These are phyloP conservation scores for Lepiota venenata DNA, from an alignment of 768 basidiomycete genomes.

Conservation along the genomic window DNA sequence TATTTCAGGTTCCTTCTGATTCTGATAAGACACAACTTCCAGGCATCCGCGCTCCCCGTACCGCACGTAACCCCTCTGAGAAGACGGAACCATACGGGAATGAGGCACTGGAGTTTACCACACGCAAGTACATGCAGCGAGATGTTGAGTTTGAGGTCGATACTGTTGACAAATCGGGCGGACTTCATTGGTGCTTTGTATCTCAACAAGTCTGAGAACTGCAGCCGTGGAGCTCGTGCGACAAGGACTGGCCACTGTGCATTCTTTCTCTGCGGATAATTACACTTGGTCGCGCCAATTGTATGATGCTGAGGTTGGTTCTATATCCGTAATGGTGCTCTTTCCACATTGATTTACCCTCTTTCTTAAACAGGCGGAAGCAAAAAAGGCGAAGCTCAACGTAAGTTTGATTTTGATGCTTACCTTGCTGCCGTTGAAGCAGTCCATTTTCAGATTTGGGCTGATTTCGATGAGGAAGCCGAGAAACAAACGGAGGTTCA, in stretches of 20 bases:
- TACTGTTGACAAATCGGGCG: constrained; percentile 88
- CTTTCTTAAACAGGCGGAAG: constrained; percentile 52
- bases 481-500: constrained; percentile 40
- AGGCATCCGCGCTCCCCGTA: constrained; percentile 91
- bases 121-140: constrained; percentile 84
- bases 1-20: background rate
- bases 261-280: constrained; percentile 82
- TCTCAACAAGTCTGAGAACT: constrained; percentile 82
- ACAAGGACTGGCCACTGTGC: constrained; percentile 88
- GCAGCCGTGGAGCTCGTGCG: constrained; percentile 77
- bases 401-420: constrained; percentile 39
- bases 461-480: constrained; percentile 73
- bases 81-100: constrained; percentile 86
- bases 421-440: background rate
- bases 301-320: constrained; percentile 73
- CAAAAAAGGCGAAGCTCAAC: constrained; percentile 75
- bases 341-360: background rate
- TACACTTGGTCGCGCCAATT: constrained; percentile 79
- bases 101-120: constrained; percentile 80
- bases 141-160: constrained; percentile 95
- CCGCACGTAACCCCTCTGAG: constrained; percentile 75
- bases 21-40: background rate
- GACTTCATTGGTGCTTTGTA: constrained; percentile 91
- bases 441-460: constrained; percentile 67
- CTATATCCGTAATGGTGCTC: constrained; percentile 4